Base-by-base conservation (phyloP, 805 yeast genomes). In the Ogataea ganodermae region DNA sequence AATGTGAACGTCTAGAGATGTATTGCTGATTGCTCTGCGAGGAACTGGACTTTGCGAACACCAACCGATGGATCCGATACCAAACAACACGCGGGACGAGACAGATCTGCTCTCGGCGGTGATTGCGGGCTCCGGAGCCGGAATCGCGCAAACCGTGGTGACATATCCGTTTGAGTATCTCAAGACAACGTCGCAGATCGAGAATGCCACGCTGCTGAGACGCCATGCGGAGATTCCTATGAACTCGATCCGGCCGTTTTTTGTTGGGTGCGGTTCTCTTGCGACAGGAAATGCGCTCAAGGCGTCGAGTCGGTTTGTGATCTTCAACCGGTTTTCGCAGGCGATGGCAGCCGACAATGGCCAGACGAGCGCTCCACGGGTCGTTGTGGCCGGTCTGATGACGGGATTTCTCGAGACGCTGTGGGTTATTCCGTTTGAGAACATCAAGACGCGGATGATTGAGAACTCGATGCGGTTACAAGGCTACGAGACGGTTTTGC, bases 351-450 rank as follows among this genome's bases (percentile, higher is more conserved):
- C 78, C 23, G 77, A 74, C 16, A 68, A 67, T 44, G 79, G 82
- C n/a, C 76, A 81, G 52, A 75, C 89, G 2, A 75, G 84, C 6
- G 95, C 95, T 1, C 92, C 95, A 8, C 75, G 89, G 57, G 76
- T 89, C 33, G 86, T 89, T 6, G 81, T 86, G 49, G 96, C 97
- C 3, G 96, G 96, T 8, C 57, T 79, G 53, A 78, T 89, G 71
- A 86, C 96, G 4, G 98, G 96, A 2, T 74, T 86, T 48, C 69
- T 84, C 36, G 98, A 94, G 65, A 83, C 95, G 2, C 53, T 90
- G 27, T 79, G 86, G 75, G 80, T 92, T 18, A 86, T 94, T 16
- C 99, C 98, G 0, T 91, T 92, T 63, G 99, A 92, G 61, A 87
- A 84, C 59, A 74, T 89, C 55, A 89, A 89, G 61, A 83, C 86